Evolutionary conservation across 345 rosid species (phyloP).

Genomic region (Laguncularia racemosa): DNA sequence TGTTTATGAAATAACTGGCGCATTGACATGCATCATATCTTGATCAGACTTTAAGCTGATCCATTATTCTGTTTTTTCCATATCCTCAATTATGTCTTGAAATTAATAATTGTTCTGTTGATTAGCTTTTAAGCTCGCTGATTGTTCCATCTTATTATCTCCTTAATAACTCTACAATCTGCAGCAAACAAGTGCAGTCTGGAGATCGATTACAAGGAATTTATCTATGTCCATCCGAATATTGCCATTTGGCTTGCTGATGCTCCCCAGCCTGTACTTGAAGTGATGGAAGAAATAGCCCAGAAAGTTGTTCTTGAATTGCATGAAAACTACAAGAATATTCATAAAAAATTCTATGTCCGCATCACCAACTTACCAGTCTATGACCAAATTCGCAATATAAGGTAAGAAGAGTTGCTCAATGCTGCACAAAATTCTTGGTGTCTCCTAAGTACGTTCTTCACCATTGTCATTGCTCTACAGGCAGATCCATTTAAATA

Average conservation of each 20-base stretch:
- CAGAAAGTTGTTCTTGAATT: constrained; percentile 72
- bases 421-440: neutral
- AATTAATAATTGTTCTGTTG: neutral
- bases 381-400: constrained; percentile 90
- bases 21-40: too few species aligned
- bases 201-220: constrained; percentile 87
- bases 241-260: constrained; percentile 98
- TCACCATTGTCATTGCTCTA: constrained; percentile 10
- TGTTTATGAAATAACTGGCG: neutral
- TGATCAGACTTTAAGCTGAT: too few species aligned
- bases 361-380: constrained; percentile 85
- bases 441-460: neutral
- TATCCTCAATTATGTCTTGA: neutral
- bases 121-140: neutral
- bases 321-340: constrained; percentile 82
- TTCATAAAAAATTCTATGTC: constrained; percentile 80
- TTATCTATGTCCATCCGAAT: constrained; percentile 85
- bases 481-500: constrained; percentile 97
- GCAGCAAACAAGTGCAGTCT: constrained; percentile 89
- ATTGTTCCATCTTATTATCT: neutral
- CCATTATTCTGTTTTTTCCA: too few species aligned
- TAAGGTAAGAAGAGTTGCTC: constrained; percentile 41
- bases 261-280: constrained; percentile 96
- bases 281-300: constrained; percentile 93
- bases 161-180: constrained; percentile 14